Evolutionary conservation across 1,139 yeast genomes (phyloP).

Genomic region (Diutina siamensis): DNA sequence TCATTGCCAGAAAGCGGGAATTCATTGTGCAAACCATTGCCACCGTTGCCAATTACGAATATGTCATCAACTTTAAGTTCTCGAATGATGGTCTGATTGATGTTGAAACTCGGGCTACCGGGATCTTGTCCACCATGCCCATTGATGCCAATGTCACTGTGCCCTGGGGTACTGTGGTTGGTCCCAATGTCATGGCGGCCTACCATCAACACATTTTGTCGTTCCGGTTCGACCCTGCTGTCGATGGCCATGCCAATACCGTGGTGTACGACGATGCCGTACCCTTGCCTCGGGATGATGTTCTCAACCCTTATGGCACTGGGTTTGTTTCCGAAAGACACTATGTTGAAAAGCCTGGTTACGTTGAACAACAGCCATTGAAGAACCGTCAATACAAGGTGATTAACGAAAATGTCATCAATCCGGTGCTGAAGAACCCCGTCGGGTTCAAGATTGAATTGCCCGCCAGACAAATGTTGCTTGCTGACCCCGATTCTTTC

Average conservation of each 20-base stretch:
- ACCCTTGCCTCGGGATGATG: slow-evolving; percentile 42
- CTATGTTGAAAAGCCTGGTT: slow-evolving; percentile 61
- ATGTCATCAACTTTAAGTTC: slow-evolving; percentile 64
- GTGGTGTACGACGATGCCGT: slow-evolving; percentile 67
- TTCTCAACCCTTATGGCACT: slow-evolving; percentile 57
- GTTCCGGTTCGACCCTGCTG: slow-evolving; percentile 78
- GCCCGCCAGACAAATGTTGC: slow-evolving; percentile 67
- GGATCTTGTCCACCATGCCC: slow-evolving; percentile 76
- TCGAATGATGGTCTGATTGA: slow-evolving; percentile 78
- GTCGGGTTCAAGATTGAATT: slow-evolving; percentile 73
- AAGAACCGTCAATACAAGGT: slow-evolving; percentile 71
- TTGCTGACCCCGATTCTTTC: slow-evolving; percentile 54
- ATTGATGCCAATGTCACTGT: slow-evolving; percentile 65
- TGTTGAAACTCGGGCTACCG: slow-evolving; percentile 81
- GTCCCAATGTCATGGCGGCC: slow-evolving; percentile 81
- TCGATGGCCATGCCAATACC: slow-evolving; percentile 76
- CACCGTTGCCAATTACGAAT: slow-evolving; percentile 86
- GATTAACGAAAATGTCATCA: slow-evolving; percentile 65
- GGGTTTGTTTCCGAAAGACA: slow-evolving; percentile 63
- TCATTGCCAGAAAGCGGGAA: slow-evolving; percentile 78
- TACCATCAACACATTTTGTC: slow-evolving; percentile 82
- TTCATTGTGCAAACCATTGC: slow-evolving; percentile 79
- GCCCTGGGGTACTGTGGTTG: slow-evolving; percentile 78
- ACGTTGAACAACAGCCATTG: slow-evolving; percentile 64
- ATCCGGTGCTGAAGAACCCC: slow-evolving; percentile 65